These are phyloP conservation scores for Castanea sativa DNA, from an alignment of 306 rosid species.

Conservation along the genomic window DNA sequence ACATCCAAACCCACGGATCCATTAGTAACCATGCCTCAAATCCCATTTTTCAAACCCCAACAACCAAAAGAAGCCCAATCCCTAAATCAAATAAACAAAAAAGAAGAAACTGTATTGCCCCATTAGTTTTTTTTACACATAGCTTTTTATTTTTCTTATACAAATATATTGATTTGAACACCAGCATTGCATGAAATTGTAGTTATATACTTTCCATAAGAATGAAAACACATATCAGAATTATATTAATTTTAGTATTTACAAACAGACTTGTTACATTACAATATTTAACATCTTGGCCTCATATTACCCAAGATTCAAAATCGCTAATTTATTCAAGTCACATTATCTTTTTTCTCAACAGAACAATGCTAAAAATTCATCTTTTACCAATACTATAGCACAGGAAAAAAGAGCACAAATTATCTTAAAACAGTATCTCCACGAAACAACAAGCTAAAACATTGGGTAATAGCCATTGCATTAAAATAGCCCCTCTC, in stretches of 20 bases:
- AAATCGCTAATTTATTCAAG: not conserved
- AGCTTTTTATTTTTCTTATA: not conserved
- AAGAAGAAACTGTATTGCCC: not conserved
- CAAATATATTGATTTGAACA: not conserved
- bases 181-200: not conserved
- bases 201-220: not conserved
- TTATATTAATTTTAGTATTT: not conserved
- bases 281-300: not conserved
- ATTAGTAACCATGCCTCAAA: too few relatives aligned
- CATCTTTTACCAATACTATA: not conserved
- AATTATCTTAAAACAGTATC: not conserved
- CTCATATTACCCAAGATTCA: not conserved
- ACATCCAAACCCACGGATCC: too few relatives aligned
- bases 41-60: too few relatives aligned
- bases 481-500: too few relatives aligned
- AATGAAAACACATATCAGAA: not conserved
- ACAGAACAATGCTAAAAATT: not conserved
- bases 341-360: not conserved
- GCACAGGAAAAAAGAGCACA: not conserved
- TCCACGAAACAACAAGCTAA: too few relatives aligned
- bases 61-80: too few relatives aligned
- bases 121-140: not conserved
- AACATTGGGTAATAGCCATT: not conserved
- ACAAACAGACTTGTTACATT: not conserved
- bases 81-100: too few relatives aligned